Evolutionary conservation across 116 monocot genomes (phyloP).

Genomic region (Papilionanthe hybrid): DNA sequence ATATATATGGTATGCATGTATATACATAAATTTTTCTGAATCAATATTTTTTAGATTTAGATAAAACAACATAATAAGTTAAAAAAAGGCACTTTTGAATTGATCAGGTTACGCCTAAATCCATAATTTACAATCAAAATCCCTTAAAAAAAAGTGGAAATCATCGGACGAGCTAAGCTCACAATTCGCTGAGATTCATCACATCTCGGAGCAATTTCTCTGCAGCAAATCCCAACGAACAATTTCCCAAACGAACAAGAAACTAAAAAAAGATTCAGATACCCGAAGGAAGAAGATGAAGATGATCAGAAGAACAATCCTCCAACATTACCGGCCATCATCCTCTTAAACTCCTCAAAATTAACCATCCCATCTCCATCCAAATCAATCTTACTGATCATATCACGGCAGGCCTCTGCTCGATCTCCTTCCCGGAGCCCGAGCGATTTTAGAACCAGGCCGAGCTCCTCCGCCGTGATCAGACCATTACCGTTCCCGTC

Average conservation of each 20-base stretch:
- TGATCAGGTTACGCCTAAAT: no score
- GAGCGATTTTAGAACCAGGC: constrained; percentile 30
- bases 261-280: no score
- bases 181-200: no score
- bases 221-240: neutral
- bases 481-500: constrained; percentile 35
- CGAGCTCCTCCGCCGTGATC: constrained; percentile 59
- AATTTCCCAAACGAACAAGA: neutral
- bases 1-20: no score
- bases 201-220: no score
- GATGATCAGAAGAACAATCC: neutral
- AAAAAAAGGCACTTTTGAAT: no score
- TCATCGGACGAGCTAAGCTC: no score
- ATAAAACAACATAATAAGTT: no score
- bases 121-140: no score
- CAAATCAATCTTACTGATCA: constrained; percentile 61
- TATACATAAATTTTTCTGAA: no score
- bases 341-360: constrained; percentile 73
- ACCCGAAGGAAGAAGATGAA: neutral
- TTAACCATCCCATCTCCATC: constrained; percentile 71
- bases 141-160: no score
- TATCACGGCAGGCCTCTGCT: constrained; percentile 42
- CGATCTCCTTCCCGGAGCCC: constrained; percentile 35
- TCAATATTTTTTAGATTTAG: no score
- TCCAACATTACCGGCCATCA: constrained; percentile 40